phyloP scores from a whole-genome alignment of 495 filamentous ascomycete genomes.

The Aspergillus heteromorphus region DNA sequence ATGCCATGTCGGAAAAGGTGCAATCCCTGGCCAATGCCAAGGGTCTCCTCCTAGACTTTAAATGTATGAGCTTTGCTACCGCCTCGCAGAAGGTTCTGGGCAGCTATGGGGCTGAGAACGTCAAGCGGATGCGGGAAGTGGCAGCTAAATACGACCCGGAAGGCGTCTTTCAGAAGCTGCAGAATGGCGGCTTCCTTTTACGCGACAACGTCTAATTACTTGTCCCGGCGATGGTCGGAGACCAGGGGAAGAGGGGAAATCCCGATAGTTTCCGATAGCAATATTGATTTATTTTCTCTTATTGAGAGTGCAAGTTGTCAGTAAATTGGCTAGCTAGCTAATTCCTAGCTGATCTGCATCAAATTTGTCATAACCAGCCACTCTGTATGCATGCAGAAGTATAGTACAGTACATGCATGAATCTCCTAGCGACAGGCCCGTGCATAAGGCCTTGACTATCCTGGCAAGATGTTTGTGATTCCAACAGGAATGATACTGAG shows the following conservation, averaged over 20 bases:
- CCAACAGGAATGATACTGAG: too few relatives aligned
- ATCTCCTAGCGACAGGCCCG: not conserved
- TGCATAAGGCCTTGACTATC: too few relatives aligned
- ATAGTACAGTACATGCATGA: not conserved
- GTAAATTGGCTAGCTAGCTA: not conserved
- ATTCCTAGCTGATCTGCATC: not conserved
- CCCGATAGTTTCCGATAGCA: not conserved
- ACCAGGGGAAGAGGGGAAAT: not conserved
- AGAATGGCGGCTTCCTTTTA: slow-evolving; percentile 12
- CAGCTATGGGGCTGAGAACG: slow-evolving; percentile 37
- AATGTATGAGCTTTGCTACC: slow-evolving; percentile 7
- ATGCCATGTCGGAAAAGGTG: not conserved
- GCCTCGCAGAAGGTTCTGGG: slow-evolving; percentile 32
- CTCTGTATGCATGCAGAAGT: not conserved
- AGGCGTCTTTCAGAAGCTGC: slow-evolving; percentile 37
- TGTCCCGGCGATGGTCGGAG: not conserved
- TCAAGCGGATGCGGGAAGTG: slow-evolving; percentile 21
- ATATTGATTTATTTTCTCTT: not conserved
- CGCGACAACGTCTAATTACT: not conserved
- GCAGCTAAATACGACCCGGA: slow-evolving; percentile 41
- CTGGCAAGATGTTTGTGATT: not conserved
- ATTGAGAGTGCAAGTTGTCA: not conserved
- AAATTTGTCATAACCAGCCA: not conserved
- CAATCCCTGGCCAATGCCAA: slow-evolving; percentile 7
- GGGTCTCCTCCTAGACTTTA: slow-evolving; percentile 8